A percentile compares a stretch with the other conserved stretches of the same genome.
phyloP scores from a whole-genome alignment of 192 early-diverging fungal genomes.

The Helicostylum pulchrum region DNA sequence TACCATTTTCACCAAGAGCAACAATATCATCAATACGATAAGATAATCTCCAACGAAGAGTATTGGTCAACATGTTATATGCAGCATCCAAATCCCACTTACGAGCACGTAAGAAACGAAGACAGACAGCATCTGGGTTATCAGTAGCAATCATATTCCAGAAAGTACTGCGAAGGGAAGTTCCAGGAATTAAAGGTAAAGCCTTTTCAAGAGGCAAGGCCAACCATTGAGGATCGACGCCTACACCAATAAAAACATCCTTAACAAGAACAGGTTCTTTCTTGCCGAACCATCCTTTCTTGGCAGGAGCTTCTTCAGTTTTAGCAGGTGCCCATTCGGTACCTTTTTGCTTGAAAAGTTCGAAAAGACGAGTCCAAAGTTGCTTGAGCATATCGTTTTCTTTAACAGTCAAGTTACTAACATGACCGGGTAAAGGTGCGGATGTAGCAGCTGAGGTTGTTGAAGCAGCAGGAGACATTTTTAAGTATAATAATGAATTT shows the following conservation, averaged over 20 bases:
- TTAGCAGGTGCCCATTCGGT: background rate
- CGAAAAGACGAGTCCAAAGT: conserved; percentile 44
- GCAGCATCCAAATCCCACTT: conserved; percentile 85
- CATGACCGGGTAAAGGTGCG: conserved; percentile 6
- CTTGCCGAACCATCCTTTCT: conserved; percentile 9
- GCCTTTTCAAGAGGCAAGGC: conserved; percentile 24
- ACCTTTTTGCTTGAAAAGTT: conserved; percentile 37
- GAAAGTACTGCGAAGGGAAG: conserved; percentile 50
- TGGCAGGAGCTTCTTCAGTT: background rate
- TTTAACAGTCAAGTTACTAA: conserved; percentile 38
- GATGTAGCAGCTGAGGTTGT: background rate
- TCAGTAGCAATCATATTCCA: conserved; percentile 60
- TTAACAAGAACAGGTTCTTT: background rate
- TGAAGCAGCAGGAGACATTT: conserved; percentile 1
- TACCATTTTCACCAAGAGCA: conserved; percentile 39
- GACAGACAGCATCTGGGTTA: conserved; percentile 69
- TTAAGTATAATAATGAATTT: background rate
- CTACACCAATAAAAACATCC: conserved; percentile 15
- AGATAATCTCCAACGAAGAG: conserved; percentile 73
- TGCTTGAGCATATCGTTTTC: conserved; percentile 46
- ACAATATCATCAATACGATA: conserved; percentile 45
- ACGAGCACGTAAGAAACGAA: conserved; percentile 82
- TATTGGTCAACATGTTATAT: conserved; percentile 63
- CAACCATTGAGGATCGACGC: conserved; percentile 6
- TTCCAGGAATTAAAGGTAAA: conserved; percentile 18